Base-by-base conservation (phyloP, 495 filamentous ascomycete species). In the Tuber microsphaerosporum region DNA sequence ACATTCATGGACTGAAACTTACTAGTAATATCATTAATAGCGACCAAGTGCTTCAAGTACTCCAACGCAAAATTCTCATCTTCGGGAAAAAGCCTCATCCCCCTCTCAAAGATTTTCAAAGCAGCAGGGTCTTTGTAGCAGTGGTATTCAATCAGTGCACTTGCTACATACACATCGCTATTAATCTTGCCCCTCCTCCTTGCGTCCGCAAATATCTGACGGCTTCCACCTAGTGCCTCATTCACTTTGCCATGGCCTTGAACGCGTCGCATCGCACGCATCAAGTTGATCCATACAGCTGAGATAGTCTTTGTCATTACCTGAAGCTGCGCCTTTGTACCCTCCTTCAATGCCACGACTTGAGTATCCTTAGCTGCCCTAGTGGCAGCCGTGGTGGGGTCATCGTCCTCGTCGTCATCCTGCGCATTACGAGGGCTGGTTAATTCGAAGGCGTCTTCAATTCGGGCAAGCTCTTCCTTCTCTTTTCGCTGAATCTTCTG, bases 51-150 rank as follows among this genome's bases (percentile, higher is more conserved):
- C 85, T 97, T 97, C 81, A 98, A 85, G 81, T 98, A 97, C 82
- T 97, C 94, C 51, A 98, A 86, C 12, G 94, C 91, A 84, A 97
- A 98, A 71, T 89, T 86, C 81, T 96, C 94, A 80, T 97, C 94
- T 31, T 95, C 91, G 0, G 94, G 93, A 82, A 97, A 98, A 2
- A 99, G 86, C 79, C 92, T 94, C 70, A 94, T 89, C 51, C 96
- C 95, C 43, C 94, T 89, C 77, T 99, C 96, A 82, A 97, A 98
- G 73, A 99, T 97, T 84, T 93, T 97, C 44, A 91, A 91, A 9
- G 93, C 94, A 0, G 94, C 91, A 4, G 90, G 89, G 75, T 98
- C 95, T 80, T 97, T 94, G 84, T 99, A 99, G 78, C 95, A 95
- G 80, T 94, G 90, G 83, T 95, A 94, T 80, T 99, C 95, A 80